These are phyloP conservation scores for Geranium incanum DNA, from an alignment of 441 rosid genomes.

Conservation along the genomic window DNA sequence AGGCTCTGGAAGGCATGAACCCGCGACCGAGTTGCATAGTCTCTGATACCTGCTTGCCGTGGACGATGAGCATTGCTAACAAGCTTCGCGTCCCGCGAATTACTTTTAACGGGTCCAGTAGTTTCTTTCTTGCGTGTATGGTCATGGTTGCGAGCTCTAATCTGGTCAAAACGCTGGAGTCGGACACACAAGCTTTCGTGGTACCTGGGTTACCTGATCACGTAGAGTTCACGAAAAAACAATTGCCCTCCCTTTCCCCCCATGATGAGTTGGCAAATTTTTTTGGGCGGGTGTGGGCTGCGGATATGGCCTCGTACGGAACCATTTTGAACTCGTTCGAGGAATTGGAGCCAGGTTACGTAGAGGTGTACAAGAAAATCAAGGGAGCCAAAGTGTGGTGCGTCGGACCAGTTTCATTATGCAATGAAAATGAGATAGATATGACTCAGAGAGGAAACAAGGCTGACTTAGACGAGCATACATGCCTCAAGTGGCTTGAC, in stretches of 20 bases:
- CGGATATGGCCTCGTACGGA: constrained; percentile 23
- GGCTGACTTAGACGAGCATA: constrained; percentile 14
- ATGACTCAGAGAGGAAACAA: constrained; percentile 31
- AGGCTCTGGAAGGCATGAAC: constrained; percentile 18
- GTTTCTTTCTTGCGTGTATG: constrained; percentile 31
- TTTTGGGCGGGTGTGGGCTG: constrained; percentile 19
- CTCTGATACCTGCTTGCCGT: constrained; percentile 25
- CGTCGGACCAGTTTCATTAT: constrained; percentile 35
- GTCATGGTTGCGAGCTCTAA: constrained; percentile 11
- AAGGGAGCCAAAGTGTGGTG: constrained; percentile 26
- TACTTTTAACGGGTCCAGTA: constrained; percentile 26
- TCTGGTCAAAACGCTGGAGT: constrained; percentile 11
- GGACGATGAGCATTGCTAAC: constrained; percentile 24
- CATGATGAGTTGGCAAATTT: constrained; percentile 25
- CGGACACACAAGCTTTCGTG: constrained; percentile 30
- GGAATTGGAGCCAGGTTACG: constrained; percentile 31
- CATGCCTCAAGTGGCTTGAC: constrained; percentile 32
- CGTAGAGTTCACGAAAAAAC: constrained; percentile 34
- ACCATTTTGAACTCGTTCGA: constrained; percentile 31
- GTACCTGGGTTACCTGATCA: constrained; percentile 42
- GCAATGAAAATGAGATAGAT: constrained; percentile 24
- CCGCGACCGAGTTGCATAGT: constrained; percentile 33
- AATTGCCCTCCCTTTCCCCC: constrained; percentile 21
- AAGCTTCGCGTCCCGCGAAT: constrained; percentile 39
- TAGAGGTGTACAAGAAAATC: constrained; percentile 19